Base-by-base conservation (phyloP, 1,284 basidiomycete species). In the Sphagnurus paluster region DNA sequence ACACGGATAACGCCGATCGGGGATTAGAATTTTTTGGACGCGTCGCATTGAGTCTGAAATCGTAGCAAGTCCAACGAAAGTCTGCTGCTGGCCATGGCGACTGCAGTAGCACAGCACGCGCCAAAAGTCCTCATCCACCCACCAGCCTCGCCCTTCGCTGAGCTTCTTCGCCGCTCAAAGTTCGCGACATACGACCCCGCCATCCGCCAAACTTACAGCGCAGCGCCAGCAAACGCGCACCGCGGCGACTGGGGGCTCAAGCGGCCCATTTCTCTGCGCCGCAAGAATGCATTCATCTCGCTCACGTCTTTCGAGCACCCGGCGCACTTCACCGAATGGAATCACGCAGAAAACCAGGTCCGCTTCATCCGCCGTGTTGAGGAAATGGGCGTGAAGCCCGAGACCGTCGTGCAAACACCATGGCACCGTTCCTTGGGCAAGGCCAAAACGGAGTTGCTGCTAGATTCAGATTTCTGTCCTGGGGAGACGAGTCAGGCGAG, bases 231-330 rank as follows among this genome's bases (percentile, higher is more conserved):
- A 29, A 74, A 86, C 58, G 79, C 82, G 2, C 72, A 81, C 57
- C 78, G 88, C 25, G 88, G 88, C 43, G 78, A 90, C 65, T 91
- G 80, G 76, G 88, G 88, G 28, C 69, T 90, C 49, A 91, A 91
- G 65, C 80, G 89, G 0, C 82, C 87, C 26, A 75, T 90, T 17
- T 69, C 84, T 5, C 65, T 86, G 44, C 78, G 80, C 39, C 76
- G 82, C 29, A 76, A 77, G 39, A 75, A 80, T 52, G 77, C 79
- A 5, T 77, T 74, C 56, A 78, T 90, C 46, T 79, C 81, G 59
- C 82, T 59, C 62, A 72, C 60, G 61, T 70, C 56, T 3, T 76
- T 87, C 59, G 88, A 91, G 57, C 80, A 84, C 21, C 75, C 70
- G 39, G 79, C 85, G 49, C 74, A 87, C 55, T 88, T 85, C 63